Conservation (phyloP, 2,329 filamentous ascomycete genomes). For the Teratosphaeria epicoccoides region DNA sequence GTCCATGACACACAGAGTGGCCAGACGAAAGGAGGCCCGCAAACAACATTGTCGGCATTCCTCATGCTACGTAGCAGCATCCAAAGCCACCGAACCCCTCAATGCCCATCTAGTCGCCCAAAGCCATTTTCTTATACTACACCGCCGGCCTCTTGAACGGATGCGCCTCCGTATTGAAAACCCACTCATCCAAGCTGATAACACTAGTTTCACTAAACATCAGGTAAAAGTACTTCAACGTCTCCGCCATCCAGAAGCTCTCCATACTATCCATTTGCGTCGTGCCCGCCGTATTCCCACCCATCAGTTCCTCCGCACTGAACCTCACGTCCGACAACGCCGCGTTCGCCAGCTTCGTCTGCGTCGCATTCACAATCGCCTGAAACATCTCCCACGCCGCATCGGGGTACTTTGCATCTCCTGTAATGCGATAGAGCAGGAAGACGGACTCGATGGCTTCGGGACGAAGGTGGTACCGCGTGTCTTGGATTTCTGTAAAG, state of each 20-base stretch:
- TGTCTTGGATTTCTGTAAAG: slow-evolving; percentile 34
- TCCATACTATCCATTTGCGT: slow-evolving; percentile 36
- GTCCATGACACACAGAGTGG: too few relatives aligned
- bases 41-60: too few relatives aligned
- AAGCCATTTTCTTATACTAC: too few relatives aligned
- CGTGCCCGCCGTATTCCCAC: slow-evolving; percentile 7
- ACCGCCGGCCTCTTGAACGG: slow-evolving; percentile 32
- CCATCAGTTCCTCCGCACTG: slow-evolving; percentile 23
- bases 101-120: too few relatives aligned
- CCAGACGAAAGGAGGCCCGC: too few relatives aligned
- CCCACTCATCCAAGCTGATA: slow-evolving; percentile 38
- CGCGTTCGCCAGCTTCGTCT: slow-evolving; percentile 37
- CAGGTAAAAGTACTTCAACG: slow-evolving; percentile 41
- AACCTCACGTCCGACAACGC: slow-evolving; percentile 34
- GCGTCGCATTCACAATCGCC: slow-evolving; percentile 32
- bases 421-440: slow-evolving; percentile 49
- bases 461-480: slow-evolving; percentile 39
- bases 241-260: slow-evolving; percentile 41
- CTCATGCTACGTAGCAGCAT: too few relatives aligned
- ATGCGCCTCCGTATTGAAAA: slow-evolving; percentile 43
- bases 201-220: slow-evolving; percentile 34
- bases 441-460: slow-evolving; percentile 55
- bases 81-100: too few relatives aligned
- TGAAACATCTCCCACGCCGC: slow-evolving; percentile 42
- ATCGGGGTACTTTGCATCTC: slow-evolving; percentile 38